Base-by-base conservation (phyloP, 2,329 filamentous ascomycete genomes). In the Ophiostoma novo-ulmi region DNA sequence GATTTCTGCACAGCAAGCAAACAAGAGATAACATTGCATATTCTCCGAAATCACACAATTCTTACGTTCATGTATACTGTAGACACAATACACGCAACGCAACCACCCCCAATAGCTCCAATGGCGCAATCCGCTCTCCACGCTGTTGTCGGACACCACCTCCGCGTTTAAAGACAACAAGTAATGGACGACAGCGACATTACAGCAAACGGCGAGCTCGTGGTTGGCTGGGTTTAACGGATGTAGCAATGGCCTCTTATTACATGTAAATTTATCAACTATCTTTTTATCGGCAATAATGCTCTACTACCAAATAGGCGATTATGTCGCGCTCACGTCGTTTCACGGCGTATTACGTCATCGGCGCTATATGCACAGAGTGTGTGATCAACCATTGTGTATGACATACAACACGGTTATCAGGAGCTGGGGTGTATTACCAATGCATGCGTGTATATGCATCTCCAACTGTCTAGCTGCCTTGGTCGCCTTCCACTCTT, bases 271-370 rank as follows among this genome's bases (percentile, higher is more conserved):
- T 26, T 58, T 17, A 14, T 58, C 11, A 11, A 26, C 44, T 20
- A n/a, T 48, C 5, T 48, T n/a, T 48, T 11, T 39, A 7, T n/a
- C 44, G 44, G n/a, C 22, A 61, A 26, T 22, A n/a, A n/a, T 52
- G n/a, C 55, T 14, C 22, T 22, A 61, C 55, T 11, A 8, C 52
- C 52, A 26, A 58, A 58, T 58, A 58, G 52, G 58, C 58, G 31
- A 63, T 63, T 20, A 20, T 13, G 26, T 35, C 31, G 58, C 58
- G 58, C 58, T 63, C 31, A 36, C 58, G 58, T 63, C 58, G 58
- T 63, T 63, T 63, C 14, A 63, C 58, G 26, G 58, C 58, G 26
- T 31, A 63, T 63, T 63, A 63, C 58, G 58, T 63, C 58, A 63
- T 63, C 58, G 58, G 31, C 58, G 58, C 58, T 63, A 63, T 63